phyloP scores from a whole-genome alignment of 768 basidiomycete species.

The Kwoniella europaea region DNA sequence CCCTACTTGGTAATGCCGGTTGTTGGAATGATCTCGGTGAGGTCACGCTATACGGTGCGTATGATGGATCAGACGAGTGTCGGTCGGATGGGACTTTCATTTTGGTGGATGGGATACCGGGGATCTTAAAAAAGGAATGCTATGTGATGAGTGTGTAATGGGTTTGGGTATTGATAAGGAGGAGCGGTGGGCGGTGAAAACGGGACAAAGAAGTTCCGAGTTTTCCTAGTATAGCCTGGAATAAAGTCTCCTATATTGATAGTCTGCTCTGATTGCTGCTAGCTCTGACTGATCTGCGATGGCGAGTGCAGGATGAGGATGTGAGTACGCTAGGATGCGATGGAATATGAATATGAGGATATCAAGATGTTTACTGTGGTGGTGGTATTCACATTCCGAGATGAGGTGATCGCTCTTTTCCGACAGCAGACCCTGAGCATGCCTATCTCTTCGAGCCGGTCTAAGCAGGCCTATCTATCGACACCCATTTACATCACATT shows the following conservation, averaged over 20 bases:
- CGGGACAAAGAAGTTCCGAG: neutral
- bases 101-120: neutral
- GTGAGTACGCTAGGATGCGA: neutral
- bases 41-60: conserved; percentile 23
- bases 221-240: neutral
- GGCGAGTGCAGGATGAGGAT: too few relatives aligned
- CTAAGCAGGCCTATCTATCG: neutral
- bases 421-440: neutral
- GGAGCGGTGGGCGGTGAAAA: neutral
- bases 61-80: conserved; percentile 16
- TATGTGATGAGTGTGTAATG: too few relatives aligned
- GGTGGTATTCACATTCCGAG: conserved; percentile 1
- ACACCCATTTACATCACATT: neutral
- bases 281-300: too few relatives aligned
- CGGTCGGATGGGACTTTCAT: conserved; percentile 26
- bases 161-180: neutral
- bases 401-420: neutral
- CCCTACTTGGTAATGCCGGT: conserved; percentile 1
- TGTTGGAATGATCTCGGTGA: conserved; percentile 20
- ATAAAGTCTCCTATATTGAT: too few relatives aligned
- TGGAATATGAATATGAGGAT: neutral
- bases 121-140: too few relatives aligned
- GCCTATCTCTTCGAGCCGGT: neutral
- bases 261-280: too few relatives aligned
- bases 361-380: neutral